Evolutionary conservation across 768 basidiomycete species (phyloP), one percentile per base, ranked within the genome.

Genomic region (Exsudoporus frostii): DNA sequence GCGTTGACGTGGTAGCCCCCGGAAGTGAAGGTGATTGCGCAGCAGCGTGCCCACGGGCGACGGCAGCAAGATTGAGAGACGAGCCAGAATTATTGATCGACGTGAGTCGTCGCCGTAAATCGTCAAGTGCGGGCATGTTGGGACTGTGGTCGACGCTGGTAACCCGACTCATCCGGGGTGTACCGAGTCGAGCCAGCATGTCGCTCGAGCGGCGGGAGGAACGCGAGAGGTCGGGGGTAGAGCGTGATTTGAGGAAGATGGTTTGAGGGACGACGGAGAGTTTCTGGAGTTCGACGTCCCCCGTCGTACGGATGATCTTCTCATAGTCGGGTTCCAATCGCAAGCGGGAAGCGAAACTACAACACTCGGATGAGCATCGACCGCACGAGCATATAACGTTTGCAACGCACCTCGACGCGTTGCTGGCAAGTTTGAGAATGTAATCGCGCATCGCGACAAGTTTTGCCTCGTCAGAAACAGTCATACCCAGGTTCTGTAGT

Each of bases 191-290:
- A 17, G 75, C 68, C 25, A 71, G 57, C 1, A 73, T 44, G n/a
- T 76, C 64, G 7, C 73, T 73, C 42, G 75, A 70, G 51, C 76
- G 74, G 30, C 79, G 80, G 27, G 79, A 75, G 14, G 73, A 65
- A 39, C 60, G 62, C 9, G 70, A 51, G 11, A 69, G 49, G 7
- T 85, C 82, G 7, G 73, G 65, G 22, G 70, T 65, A 19, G 67
- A 43, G 19, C 56, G 56, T 25, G 80, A 65, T 61, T 81, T 90
- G 59, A 97, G 74, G 70, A 98, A 97, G 19, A 97, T 85, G 0
- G 92, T 97, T 54, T 91, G 92, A 13, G 93, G 92, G 0, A 94
- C 89, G 5, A 95, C 87, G 1, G 88, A 87, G 4, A 98, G 82
- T 62, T 91, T 92, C 61, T 88, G 88, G 37, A 99, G 78, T 53